phyloP scores from a whole-genome alignment of 73 alveolate species.

The Paramecium octaurelia region DNA sequence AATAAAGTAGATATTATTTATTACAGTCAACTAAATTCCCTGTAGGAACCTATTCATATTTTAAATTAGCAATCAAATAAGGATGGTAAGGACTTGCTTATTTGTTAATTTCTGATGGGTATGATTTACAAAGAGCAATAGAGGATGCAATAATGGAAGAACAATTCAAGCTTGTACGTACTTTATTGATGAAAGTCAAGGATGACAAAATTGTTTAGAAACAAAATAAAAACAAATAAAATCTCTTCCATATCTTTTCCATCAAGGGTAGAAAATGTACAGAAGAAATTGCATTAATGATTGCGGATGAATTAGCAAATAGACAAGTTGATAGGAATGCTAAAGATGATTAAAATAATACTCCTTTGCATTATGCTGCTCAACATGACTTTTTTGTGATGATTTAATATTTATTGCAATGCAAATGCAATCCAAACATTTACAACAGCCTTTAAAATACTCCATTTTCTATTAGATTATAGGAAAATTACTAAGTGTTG shows the following conservation, averaged over 20 bases:
- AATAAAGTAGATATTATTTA: not conserved
- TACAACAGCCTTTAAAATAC: constrained; percentile 3
- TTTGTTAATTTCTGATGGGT: constrained; percentile 67
- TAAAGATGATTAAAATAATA: constrained; percentile 62
- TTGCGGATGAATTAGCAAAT: not conserved
- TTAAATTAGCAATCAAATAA: constrained; percentile 30
- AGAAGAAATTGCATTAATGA: not conserved
- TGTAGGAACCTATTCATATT: not conserved
- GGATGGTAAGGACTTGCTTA: constrained; percentile 79
- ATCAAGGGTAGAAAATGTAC: constrained; percentile 58
- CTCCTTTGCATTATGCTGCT: constrained; percentile 79
- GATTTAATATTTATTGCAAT: constrained; percentile 43
- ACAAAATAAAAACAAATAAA: constrained; percentile 61
- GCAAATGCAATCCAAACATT: constrained; percentile 39
- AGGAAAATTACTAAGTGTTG: not conserved
- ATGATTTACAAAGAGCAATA: constrained; percentile 70
- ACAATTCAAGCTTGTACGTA: constrained; percentile 68
- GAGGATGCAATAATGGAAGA: constrained; percentile 77
- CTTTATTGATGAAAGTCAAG: constrained; percentile 67
- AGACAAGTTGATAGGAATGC: constrained; percentile 67
- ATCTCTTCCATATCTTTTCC: constrained; percentile 73
- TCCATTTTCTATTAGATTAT: constrained; percentile 53
- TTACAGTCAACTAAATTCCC: not conserved
- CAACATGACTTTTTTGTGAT: constrained; percentile 28
- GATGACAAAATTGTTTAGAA: constrained; percentile 62